Evolutionary conservation across 2,329 filamentous ascomycete species (phyloP).

Genomic region (Aspergillus pseudoviridinutans): DNA sequence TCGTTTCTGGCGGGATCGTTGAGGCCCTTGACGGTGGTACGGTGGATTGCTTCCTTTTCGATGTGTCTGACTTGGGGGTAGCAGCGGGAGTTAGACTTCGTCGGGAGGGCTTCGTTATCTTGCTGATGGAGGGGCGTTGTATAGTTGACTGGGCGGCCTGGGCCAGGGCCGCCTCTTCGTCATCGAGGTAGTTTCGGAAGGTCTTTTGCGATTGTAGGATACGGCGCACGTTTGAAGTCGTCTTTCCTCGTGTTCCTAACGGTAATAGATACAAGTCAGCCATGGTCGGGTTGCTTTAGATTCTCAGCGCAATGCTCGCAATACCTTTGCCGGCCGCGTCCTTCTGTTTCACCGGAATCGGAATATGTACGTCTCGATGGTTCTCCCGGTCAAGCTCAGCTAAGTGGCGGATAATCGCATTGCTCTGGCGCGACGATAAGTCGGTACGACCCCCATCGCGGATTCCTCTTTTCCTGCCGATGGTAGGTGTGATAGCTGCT

Average conservation of each 20-base stretch:
- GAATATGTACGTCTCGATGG: constrained; percentile 66
- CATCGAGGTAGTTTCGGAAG: constrained; percentile 49
- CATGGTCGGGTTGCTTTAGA: neutral
- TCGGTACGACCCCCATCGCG: constrained; percentile 60
- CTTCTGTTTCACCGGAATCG: constrained; percentile 56
- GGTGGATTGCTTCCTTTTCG: constrained; percentile 18
- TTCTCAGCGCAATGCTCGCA: neutral
- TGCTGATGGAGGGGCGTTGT: constrained; percentile 15
- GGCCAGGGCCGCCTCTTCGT: constrained; percentile 44
- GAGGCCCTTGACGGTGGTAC: constrained; percentile 5
- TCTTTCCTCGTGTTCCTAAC: constrained; percentile 37
- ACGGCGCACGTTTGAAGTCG: constrained; percentile 44
- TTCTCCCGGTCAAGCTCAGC: constrained; percentile 80
- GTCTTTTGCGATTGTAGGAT: constrained; percentile 48
- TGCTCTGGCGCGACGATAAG: constrained; percentile 74
- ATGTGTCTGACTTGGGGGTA: constrained; percentile 7
- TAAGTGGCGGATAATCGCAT: constrained; percentile 75
- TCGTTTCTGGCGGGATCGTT: constrained; percentile 5
- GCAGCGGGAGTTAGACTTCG: constrained; percentile 27
- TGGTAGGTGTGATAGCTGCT: constrained; percentile 49
- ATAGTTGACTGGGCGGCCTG: constrained; percentile 15
- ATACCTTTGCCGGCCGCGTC: constrained; percentile 42
- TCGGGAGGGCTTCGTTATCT: constrained; percentile 22
- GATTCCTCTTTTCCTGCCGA: constrained; percentile 65
- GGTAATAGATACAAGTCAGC: constrained; percentile 3